Base-by-base conservation (phyloP, 2,329 filamentous ascomycete genomes). In the Ceratocystis papillata region DNA sequence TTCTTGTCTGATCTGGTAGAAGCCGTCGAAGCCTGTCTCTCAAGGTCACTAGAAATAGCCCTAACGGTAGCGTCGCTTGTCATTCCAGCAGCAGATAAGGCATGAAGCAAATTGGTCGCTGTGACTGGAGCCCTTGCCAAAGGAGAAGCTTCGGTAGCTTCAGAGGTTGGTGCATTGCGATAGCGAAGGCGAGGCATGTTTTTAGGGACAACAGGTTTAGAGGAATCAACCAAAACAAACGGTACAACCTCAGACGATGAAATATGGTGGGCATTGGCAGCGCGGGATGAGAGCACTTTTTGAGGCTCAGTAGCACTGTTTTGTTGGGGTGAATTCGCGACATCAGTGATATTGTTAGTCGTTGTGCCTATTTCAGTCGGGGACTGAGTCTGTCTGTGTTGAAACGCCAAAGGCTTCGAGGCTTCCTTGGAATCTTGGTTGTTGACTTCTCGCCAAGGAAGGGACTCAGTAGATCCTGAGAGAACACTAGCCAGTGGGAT, bases 251-350 rank as follows among this genome's bases (percentile, higher is more conserved):
- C 64, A n/a, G 66, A 44, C 5, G 66, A 71, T 22, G 74, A 72
- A 15, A 79, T 79, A 1, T 83, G 82, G 15, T 80, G 81, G 2
- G 83, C 85, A 69, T 82, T 81, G 1, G 83, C 25, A n/a, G 17
- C 17, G 12, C 28, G 55, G 55, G 12, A 33, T n/a, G 28, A 5
- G 7, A 20, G 30, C 28, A 20, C 12, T 30, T 59, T 59, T 8
- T 28, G 30, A 28, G 5, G 30, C 22, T 59, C 25, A 8, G 10
- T 20, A 2, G 28, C 17, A 8, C 30, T n/a, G 2, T 20, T 37
- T 28, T 59, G 12, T 37, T n/a, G 30, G 3, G 30, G 4, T 12
- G 37, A 41, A 12, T 30, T 8, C 28, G 12, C 2, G 33, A 20
- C 33, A 1, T 37, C 55, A n/a, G 5, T 28, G 3, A 37, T n/a